phyloP scores from a whole-genome alignment of 805 yeast genomes.

The Candida ponderosae region DNA sequence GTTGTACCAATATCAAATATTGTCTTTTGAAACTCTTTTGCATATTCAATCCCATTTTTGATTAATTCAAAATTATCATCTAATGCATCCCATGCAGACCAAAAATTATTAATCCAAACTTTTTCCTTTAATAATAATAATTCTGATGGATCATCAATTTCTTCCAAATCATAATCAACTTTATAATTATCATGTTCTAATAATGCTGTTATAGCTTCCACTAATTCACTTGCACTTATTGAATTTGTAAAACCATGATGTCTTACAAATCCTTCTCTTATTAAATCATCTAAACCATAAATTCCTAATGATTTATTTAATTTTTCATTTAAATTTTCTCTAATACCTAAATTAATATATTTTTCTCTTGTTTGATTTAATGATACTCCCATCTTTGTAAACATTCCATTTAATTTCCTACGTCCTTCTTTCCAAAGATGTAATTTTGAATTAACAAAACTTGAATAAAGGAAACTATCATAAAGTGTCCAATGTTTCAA shows the following conservation, averaged over 20 bases:
- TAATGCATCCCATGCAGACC: conserved; percentile 62
- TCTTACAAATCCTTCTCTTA: conserved; percentile 80
- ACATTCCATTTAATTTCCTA: conserved; percentile 77
- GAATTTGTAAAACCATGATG: conserved; percentile 84
- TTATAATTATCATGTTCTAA: conserved; percentile 55
- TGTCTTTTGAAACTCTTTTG: conserved; percentile 75
- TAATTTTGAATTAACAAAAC: conserved; percentile 81
- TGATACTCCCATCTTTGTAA: conserved; percentile 95
- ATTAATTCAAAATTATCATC: conserved; percentile 44
- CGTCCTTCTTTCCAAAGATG: conserved; percentile 92
- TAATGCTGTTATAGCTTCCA: conserved; percentile 79
- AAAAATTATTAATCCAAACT: conserved; percentile 68
- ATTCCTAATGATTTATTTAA: conserved; percentile 63
- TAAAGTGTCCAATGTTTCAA: conserved; percentile 91
- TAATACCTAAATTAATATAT: conserved; percentile 76
- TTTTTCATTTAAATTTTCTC: conserved; percentile 61
- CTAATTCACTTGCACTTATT: conserved; percentile 87
- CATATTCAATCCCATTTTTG: conserved; percentile 68
- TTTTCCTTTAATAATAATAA: conserved; percentile 39
- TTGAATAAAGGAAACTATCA: conserved; percentile 85
- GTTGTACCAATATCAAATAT: conserved; percentile 86
- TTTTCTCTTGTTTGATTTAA: conserved; percentile 81
- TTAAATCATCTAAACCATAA: conserved; percentile 77
- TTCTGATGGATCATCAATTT: conserved; percentile 22
- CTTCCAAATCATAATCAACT: conserved; percentile 14